These are phyloP conservation scores for Evernia prunastri DNA, from an alignment of 495 filamentous ascomycete species.

Conservation along the genomic window DNA sequence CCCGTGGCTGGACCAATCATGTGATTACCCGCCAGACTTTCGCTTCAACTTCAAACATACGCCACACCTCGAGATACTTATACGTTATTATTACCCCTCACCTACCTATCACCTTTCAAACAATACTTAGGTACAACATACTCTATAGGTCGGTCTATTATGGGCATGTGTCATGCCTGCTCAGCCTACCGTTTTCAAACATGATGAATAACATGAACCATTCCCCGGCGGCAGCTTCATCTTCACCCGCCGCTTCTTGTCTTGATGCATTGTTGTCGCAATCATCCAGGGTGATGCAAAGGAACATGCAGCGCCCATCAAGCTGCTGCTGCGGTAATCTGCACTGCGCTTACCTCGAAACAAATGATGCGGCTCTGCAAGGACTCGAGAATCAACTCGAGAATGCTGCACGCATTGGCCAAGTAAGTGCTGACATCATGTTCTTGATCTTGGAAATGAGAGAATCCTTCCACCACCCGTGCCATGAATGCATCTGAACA, in stretches of 20 bases:
- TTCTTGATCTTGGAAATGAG: conserved; percentile 8
- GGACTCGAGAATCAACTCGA: conserved; percentile 80
- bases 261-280: conserved; percentile 23
- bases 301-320: conserved; percentile 3
- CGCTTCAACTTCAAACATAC: neutral
- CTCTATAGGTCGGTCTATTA: no score
- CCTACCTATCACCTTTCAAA: neutral
- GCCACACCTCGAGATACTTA: no score
- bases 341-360: conserved; percentile 72
- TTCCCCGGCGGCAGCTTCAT: neutral
- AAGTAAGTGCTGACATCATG: conserved; percentile 50
- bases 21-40: neutral
- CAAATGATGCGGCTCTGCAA: conserved; percentile 70
- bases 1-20: conserved; percentile 15
- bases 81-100: no score
- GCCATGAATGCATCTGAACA: neutral
- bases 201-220: neutral
- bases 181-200: conserved; percentile 1
- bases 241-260: conserved; percentile 12
- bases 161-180: neutral
- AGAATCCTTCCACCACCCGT: neutral
- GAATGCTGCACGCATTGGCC: conserved; percentile 76
- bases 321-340: conserved; percentile 78
- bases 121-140: no score
- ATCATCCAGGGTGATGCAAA: conserved; percentile 20